phyloP scores from a whole-genome alignment of 2,329 filamentous ascomycete genomes.

The Aureobasidium sp. region DNA sequence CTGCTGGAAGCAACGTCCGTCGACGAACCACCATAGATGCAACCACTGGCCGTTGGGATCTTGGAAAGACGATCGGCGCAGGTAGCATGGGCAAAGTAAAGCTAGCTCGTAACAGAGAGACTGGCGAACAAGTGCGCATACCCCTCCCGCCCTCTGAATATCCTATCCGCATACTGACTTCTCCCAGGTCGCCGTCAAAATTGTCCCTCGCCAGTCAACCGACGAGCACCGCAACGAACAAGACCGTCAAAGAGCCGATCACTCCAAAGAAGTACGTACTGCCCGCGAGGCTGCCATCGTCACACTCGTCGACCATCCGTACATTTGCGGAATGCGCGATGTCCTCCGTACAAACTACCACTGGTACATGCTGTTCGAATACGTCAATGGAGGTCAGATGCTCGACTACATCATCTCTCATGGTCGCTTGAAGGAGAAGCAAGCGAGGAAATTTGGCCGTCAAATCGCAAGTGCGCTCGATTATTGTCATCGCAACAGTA shows the following conservation, averaged over 20 bases:
- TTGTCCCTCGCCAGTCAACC: conserved; percentile 82
- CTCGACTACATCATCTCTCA: conserved; percentile 99
- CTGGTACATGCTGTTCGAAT: conserved; percentile 99
- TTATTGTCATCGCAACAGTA: conserved; percentile 96
- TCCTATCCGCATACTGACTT: background rate
- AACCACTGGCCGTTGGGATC: conserved; percentile 83
- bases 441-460: conserved; percentile 92
- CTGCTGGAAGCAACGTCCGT: conserved; percentile 30
- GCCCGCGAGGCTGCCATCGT: conserved; percentile 95
- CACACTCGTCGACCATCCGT: conserved; percentile 85
- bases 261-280: conserved; percentile 92
- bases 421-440: conserved; percentile 94
- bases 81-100: conserved; percentile 99
- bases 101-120: conserved; percentile 81
- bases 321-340: conserved; percentile 92
- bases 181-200: conserved; percentile 84
- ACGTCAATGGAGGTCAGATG: conserved; percentile 98
- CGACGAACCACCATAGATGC: conserved; percentile 79
- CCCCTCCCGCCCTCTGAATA: background rate
- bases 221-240: conserved; percentile 69
- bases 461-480: conserved; percentile 96
- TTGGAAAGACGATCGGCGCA: conserved; percentile 94
- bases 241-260: conserved; percentile 83
- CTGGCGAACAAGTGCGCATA: conserved; percentile 70
- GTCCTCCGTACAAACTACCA: conserved; percentile 94